Base-by-base conservation (phyloP, 1,139 yeast genomes). In the Geotrichum europaeum region DNA sequence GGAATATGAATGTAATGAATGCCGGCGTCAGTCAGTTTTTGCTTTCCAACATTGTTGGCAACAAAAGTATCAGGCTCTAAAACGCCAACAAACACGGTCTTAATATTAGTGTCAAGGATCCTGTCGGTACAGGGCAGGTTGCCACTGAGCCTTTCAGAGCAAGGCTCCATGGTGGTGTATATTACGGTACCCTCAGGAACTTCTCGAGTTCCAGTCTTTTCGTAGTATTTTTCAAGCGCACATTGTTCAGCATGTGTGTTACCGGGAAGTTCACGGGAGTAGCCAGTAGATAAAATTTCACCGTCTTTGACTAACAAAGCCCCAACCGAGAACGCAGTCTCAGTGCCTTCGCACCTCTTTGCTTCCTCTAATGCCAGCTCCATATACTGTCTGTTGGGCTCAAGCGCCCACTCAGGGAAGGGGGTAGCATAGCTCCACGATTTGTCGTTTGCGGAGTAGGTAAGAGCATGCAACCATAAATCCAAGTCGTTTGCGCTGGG, bases 241-340 rank as follows among this genome's bases (percentile, higher is more conserved):
- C 96, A 87, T 70, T 95, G 97, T 70, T 95, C 99, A 1, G 99
- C 99, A 73, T 95, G 99, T 0, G 99, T 95, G 71, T 95, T 95
- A 0, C 99, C 99, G 20, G 88, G 89, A 3, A 94, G 76, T 71
- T 95, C 99, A 62, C 99, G 79, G 0, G 98, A 89, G 69, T 83
- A 89, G 0, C 99, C 99, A 0, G 90, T 85, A 10, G 87, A 79
- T 20, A 95, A 71, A 0, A 94, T 77, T 59, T 81, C 72, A 10
- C 87, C 89, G 57, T 84, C 82, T 62, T 81, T 76, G 0, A 87
- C 96, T 15, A 95, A 75, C 0, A 91, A 86, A 0, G 97, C 96
- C 3, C 99, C 99, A 6, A 95, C 99, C 64, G 94, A 86, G 71
- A 87, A 95, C 22, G 96, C 97, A 0, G 96, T 87, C 49, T 82